Evolutionary conservation across 768 basidiomycete genomes (phyloP).

Genomic region (Naganishia randhawae): DNA sequence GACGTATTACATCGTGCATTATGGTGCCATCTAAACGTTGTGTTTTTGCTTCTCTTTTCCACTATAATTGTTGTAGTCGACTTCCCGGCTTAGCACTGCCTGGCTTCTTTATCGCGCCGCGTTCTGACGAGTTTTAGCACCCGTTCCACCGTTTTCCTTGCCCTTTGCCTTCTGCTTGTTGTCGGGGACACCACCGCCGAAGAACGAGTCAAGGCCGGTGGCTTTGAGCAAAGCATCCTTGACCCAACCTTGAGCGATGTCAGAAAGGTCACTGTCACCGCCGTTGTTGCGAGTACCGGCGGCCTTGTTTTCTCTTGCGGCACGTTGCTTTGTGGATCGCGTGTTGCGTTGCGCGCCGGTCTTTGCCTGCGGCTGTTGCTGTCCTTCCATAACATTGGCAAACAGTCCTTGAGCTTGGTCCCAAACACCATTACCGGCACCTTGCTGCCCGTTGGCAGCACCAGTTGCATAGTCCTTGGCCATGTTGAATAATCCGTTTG

Average conservation of each 20-base stretch:
- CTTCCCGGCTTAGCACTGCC: no score
- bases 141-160: slow-evolving; percentile 55
- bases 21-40: neutral
- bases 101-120: slow-evolving; percentile 45
- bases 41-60: neutral
- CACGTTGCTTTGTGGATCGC: neutral
- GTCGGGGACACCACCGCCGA: slow-evolving; percentile 16
- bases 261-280: slow-evolving; percentile 13
- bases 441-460: slow-evolving; percentile 20
- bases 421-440: slow-evolving; percentile 16
- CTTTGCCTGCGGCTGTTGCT: neutral
- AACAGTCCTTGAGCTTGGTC: slow-evolving; percentile 23
- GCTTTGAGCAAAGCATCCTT: slow-evolving; percentile 26
- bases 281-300: neutral
- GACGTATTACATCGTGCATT: slow-evolving; percentile 21
- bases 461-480: slow-evolving; percentile 17
- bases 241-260: slow-evolving; percentile 30
- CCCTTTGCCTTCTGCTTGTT: slow-evolving; percentile 55
- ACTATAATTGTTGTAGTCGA: slow-evolving; percentile 22
- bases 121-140: slow-evolving; percentile 19
- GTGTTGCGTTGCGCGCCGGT: slow-evolving; percentile 3
- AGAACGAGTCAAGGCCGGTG: slow-evolving; percentile 7
- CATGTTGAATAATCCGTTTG: slow-evolving; percentile 16
- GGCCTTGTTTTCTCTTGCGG: neutral
- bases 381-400: slow-evolving; percentile 13